phyloP scores from a whole-genome alignment of 805 yeast genomes.

The Yamadazyma scolyti region DNA sequence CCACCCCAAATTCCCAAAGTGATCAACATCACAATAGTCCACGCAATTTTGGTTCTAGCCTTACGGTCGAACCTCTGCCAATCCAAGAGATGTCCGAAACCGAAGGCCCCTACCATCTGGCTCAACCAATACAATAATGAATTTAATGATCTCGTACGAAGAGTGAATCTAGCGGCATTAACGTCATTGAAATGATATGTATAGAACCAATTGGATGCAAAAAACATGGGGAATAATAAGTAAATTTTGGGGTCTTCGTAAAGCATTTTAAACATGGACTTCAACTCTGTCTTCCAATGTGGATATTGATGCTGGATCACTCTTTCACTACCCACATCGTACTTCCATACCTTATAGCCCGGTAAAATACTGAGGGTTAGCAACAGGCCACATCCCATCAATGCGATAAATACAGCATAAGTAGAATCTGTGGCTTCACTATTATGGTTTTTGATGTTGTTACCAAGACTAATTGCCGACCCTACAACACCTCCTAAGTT shows the following conservation, averaged over 20 bases:
- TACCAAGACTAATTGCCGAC: constrained; percentile 51
- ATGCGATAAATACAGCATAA: constrained; percentile 49
- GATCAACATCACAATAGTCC: constrained; percentile 31
- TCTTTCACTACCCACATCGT: constrained; percentile 10
- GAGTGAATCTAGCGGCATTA: constrained; percentile 52
- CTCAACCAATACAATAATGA: constrained; percentile 57
- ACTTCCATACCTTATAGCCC: constrained; percentile 13
- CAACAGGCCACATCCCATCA: constrained; percentile 45
- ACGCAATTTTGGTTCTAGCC: constrained; percentile 44
- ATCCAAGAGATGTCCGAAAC: constrained; percentile 48
- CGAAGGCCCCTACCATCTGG: constrained; percentile 55
- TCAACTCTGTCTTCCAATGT: constrained; percentile 41
- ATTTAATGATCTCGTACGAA: constrained; percentile 59
- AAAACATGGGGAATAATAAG: constrained; percentile 54
- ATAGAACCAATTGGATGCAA: constrained; percentile 63
- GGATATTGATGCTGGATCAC: constrained; percentile 44
- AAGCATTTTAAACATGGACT: constrained; percentile 9
- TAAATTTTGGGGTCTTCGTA: constrained; percentile 36
- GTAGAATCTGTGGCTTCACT: constrained; percentile 46
- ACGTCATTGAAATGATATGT: constrained; percentile 60
- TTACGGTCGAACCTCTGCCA: constrained; percentile 36
- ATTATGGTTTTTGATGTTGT: constrained; percentile 39
- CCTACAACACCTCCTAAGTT: constrained; percentile 62
- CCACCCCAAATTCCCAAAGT: constrained; percentile 58
- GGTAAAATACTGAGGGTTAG: constrained; percentile 49